phyloP scores from a whole-genome alignment of 208 protist genomes.

The Wallacemonas sp. region DNA sequence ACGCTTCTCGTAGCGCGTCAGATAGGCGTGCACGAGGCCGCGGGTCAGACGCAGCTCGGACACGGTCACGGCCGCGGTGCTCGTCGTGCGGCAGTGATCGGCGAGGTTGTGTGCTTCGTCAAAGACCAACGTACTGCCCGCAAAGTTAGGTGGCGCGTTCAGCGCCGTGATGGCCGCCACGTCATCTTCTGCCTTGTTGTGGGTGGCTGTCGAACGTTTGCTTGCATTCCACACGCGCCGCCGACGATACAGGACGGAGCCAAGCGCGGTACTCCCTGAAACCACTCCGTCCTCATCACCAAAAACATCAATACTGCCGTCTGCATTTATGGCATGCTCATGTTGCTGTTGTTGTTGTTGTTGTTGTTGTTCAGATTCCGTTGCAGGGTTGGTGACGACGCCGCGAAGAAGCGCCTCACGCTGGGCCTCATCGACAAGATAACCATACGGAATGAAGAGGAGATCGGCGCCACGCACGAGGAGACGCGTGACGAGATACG shows the following conservation, averaged over 20 bases:
- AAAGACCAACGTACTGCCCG: constrained; percentile 88
- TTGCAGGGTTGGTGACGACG: constrained; percentile 52
- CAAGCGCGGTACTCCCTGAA: constrained; percentile 10
- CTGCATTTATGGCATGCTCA: constrained; percentile 1
- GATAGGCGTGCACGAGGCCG: constrained; percentile 63
- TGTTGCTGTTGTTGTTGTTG: constrained; percentile 28
- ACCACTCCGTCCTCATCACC: background rate
- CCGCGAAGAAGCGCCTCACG: constrained; percentile 69
- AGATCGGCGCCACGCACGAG: constrained; percentile 72
- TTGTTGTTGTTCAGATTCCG: constrained; percentile 34
- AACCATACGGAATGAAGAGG: constrained; percentile 83
- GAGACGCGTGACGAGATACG: constrained; percentile 72
- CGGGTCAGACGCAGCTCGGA: constrained; percentile 44
- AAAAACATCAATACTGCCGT: background rate
- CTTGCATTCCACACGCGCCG: constrained; percentile 9
- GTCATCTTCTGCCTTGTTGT: constrained; percentile 6
- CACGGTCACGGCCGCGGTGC: constrained; percentile 47
- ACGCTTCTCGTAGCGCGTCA: constrained; percentile 64
- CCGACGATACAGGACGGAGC: constrained; percentile 29
- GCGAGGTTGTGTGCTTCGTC: constrained; percentile 97
- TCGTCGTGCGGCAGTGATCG: constrained; percentile 89
- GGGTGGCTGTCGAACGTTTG: background rate
- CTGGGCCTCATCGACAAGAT: constrained; percentile 66
- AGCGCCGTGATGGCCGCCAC: constrained; percentile 26
- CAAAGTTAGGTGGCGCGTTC: constrained; percentile 53